Evolutionary conservation across 2,329 filamentous ascomycete species (phyloP).

Genomic region (Sphaceloma murrayae): DNA sequence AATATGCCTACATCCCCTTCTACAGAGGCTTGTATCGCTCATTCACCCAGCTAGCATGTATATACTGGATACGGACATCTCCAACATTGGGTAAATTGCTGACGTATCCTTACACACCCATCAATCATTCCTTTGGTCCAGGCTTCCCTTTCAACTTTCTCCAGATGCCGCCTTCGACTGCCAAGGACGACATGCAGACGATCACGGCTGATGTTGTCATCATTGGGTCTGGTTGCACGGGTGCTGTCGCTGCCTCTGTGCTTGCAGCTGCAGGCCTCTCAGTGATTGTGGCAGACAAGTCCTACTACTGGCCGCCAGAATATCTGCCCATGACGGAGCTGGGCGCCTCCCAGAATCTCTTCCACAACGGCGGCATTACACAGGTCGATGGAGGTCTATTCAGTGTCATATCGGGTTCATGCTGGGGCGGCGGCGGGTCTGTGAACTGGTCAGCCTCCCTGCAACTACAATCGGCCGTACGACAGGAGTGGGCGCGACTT

Average conservation of each 20-base stretch:
- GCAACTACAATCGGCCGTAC: slow-evolving; percentile 64
- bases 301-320: slow-evolving; percentile 62
- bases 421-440: slow-evolving; percentile 79
- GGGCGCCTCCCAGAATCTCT: slow-evolving; percentile 54
- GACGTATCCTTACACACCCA: slow-evolving; percentile 49
- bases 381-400: slow-evolving; percentile 44
- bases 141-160: slow-evolving; percentile 52
- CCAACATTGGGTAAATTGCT: slow-evolving; percentile 46
- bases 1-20: slow-evolving; percentile 45
- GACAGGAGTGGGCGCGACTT: slow-evolving; percentile 61
- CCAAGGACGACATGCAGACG: slow-evolving; percentile 55
- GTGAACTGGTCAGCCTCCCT: slow-evolving; percentile 70
- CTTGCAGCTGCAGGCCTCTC: slow-evolving; percentile 64
- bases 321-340: slow-evolving; percentile 65
- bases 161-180: slow-evolving; percentile 44
- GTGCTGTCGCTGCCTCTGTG: slow-evolving; percentile 70
- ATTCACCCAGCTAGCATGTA: slow-evolving; percentile 46
- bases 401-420: slow-evolving; percentile 56
- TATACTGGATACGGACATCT: slow-evolving; percentile 48
- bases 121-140: slow-evolving; percentile 36
- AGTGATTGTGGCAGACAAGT: slow-evolving; percentile 76
- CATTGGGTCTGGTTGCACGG: slow-evolving; percentile 79
- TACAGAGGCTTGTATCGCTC: slow-evolving; percentile 49
- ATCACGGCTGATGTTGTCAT: slow-evolving; percentile 59
- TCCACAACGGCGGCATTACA: slow-evolving; percentile 55